Percentiles rank a stretch among this genome's conserved stretches.
These are phyloP conservation scores for Aspergillus taichungensis DNA, from an alignment of 495 filamentous ascomycete species.

Conservation along the genomic window DNA sequence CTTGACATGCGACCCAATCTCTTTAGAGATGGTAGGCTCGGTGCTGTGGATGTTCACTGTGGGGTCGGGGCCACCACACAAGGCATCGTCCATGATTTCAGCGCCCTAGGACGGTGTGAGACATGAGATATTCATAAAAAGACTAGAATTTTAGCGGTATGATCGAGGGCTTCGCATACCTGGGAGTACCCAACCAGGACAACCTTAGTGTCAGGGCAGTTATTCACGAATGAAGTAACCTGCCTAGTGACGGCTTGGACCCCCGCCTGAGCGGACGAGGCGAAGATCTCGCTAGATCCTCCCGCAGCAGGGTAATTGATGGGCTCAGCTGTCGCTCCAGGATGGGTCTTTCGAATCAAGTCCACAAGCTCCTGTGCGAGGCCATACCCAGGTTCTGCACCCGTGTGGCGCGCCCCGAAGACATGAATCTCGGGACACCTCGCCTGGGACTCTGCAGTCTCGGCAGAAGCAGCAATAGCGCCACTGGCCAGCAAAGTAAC, in stretches of 20 bases:
- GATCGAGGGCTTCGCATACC: not conserved
- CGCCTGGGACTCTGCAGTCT: too few species aligned
- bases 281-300: not conserved
- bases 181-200: constrained; percentile 2
- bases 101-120: not conserved
- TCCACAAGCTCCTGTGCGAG: not conserved
- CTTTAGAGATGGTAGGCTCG: not conserved
- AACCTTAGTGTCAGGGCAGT: not conserved
- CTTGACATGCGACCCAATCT: not conserved
- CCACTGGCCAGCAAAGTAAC: too few species aligned
- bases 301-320: not conserved
- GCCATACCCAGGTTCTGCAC: not conserved
- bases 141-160: not conserved
- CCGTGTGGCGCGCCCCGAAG: not conserved
- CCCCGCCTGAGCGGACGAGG: not conserved
- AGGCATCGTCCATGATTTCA: constrained; percentile 1
- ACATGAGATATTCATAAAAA: not conserved
- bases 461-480: too few species aligned
- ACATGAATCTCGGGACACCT: constrained; percentile 1
- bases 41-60: not conserved
- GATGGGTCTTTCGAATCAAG: not conserved
- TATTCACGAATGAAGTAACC: not conserved
- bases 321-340: not conserved
- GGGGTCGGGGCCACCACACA: not conserved
- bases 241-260: not conserved